These are phyloP conservation scores for Carallia brachiata DNA, from an alignment of 345 rosid species.

Conservation along the genomic window DNA sequence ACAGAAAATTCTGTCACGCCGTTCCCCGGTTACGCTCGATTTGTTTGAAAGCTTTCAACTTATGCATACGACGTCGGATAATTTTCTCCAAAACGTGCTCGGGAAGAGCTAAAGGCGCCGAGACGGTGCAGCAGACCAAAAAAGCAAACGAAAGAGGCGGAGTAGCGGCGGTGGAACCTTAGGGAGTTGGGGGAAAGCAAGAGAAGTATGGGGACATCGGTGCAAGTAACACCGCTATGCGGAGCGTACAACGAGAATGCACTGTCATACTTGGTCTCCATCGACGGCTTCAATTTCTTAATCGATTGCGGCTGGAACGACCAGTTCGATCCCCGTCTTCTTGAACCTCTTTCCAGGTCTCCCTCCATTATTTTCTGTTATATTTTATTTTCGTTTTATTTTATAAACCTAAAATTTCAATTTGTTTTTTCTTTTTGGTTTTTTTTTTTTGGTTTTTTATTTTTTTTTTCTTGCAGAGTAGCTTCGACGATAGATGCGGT, in stretches of 20 bases:
- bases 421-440: background rate
- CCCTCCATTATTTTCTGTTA: background rate
- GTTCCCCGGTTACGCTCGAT: too few species aligned
- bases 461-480: conserved; percentile 41
- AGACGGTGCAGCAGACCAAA: too few species aligned
- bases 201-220: conserved; percentile 81
- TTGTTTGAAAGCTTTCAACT: too few species aligned
- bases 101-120: too few species aligned
- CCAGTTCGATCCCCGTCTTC: conserved; percentile 79
- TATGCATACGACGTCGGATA: too few species aligned
- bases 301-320: conserved; percentile 99
- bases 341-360: conserved; percentile 85
- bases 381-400: background rate
- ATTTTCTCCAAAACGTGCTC: too few species aligned
- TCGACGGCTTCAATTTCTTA: conserved; percentile 85
- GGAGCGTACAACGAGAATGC: conserved; percentile 97
- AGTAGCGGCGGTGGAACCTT: background rate
- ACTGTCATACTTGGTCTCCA: conserved; percentile 76
- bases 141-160: too few species aligned
- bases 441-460: background rate
- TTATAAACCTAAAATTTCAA: background rate
- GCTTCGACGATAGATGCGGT: conserved; percentile 86
- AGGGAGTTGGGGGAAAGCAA: background rate
- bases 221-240: conserved; percentile 73
- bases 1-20: too few species aligned